phyloP scores from a whole-genome alignment of 2,329 filamentous ascomycete genomes.

The Epichloe festucae region DNA sequence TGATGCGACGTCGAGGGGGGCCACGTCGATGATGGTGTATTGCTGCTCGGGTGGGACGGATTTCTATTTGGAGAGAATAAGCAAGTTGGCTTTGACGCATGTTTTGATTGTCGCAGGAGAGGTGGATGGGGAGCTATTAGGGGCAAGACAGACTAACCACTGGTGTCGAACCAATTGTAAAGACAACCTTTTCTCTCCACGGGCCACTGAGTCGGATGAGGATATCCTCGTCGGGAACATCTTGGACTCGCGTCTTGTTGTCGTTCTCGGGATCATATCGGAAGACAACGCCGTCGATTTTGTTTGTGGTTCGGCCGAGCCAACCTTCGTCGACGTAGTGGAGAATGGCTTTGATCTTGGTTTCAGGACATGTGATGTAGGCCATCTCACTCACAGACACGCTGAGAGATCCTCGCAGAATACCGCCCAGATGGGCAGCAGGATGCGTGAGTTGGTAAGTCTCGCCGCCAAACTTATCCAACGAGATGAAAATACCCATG shows the following conservation, averaged over 20 bases:
- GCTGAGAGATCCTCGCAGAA: slow-evolving; percentile 75
- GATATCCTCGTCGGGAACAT: slow-evolving; percentile 75
- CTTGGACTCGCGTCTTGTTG: slow-evolving; percentile 63
- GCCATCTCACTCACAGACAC: slow-evolving; percentile 84
- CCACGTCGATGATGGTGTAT: slow-evolving; percentile 72
- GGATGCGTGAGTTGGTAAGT: slow-evolving; percentile 93
- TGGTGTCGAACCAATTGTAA: slow-evolving; percentile 46
- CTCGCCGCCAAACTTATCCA: slow-evolving; percentile 70
- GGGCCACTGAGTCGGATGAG: slow-evolving; percentile 70
- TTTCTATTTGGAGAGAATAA: slow-evolving; percentile 16
- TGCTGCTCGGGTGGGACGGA: slow-evolving; percentile 42
- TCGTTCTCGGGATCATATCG: slow-evolving; percentile 81
- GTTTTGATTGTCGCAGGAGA: background rate
- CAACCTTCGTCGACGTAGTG: slow-evolving; percentile 92
- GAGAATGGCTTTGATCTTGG: slow-evolving; percentile 79
- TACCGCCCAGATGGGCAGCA: slow-evolving; percentile 78
- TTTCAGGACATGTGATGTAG: slow-evolving; percentile 81
- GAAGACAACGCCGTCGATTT: slow-evolving; percentile 83
- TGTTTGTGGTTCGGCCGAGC: slow-evolving; percentile 84
- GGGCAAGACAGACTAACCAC: slow-evolving; percentile 36
- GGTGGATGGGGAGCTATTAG: background rate
- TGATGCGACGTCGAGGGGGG: slow-evolving; percentile 59
- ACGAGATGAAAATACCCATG: slow-evolving; percentile 83
- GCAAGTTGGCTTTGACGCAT: background rate
- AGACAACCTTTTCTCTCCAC: slow-evolving; percentile 64